phyloP scores from a whole-genome alignment of 305 asterid species.

The Fraxinus xanthoxyloides region DNA sequence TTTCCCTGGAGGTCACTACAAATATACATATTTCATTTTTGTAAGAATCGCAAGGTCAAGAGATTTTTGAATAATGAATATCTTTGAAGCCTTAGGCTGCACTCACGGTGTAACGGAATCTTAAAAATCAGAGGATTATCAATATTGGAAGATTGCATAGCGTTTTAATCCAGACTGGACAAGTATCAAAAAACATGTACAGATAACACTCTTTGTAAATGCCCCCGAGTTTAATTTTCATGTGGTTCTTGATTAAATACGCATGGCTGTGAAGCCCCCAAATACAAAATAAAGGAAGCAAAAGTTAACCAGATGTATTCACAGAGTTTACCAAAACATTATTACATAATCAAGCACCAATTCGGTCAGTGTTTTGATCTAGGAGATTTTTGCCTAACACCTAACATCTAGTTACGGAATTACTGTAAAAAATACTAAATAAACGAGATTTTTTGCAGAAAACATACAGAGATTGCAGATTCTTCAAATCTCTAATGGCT shows the following conservation, averaged over 20 bases:
- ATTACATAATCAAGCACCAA: not conserved
- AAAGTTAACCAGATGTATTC: not conserved
- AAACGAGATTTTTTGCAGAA: not conserved
- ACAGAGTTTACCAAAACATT: not conserved
- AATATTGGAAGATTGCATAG: not conserved
- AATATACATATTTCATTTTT: not conserved
- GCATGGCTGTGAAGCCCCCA: not conserved
- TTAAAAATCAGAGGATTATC: not conserved
- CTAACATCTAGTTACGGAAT: not conserved
- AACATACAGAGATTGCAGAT: conserved; percentile 68
- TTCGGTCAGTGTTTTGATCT: not conserved
- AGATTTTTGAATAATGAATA: not conserved
- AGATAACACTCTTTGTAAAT: not conserved
- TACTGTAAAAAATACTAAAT: not conserved
- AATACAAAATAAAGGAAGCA: not conserved
- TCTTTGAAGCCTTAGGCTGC: not conserved
- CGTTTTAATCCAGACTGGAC: not conserved
- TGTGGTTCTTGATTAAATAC: not conserved
- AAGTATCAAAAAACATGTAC: not conserved
- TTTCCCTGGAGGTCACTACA: conserved; percentile 89
- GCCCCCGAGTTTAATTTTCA: not conserved
- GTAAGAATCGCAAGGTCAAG: not conserved
- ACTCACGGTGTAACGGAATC: not conserved
- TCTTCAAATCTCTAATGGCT: conserved; percentile 74
- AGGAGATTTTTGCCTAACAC: not conserved